Evolutionary conservation across 345 rosid species (phyloP).

Genomic region (Capsella bursapastoris): DNA sequence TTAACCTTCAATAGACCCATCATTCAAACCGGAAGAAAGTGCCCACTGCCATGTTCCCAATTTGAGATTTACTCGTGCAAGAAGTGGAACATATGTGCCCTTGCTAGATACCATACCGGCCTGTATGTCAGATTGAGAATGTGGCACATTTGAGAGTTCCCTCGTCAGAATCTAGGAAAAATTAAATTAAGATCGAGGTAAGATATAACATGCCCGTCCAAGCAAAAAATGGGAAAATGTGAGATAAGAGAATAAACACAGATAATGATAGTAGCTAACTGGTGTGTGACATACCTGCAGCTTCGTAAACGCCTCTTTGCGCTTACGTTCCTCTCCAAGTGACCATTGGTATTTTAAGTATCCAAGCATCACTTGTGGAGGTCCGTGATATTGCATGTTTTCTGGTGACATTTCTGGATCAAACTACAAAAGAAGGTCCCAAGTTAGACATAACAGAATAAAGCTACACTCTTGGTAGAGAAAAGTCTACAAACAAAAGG

Average conservation of each 20-base stretch:
- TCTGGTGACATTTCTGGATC: conserved; percentile 89
- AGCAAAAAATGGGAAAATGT: conserved; percentile 23
- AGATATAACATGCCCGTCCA: conserved; percentile 30
- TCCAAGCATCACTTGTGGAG: conserved; percentile 95
- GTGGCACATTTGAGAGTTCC: conserved; percentile 68
- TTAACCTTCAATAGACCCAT: conserved; percentile 84
- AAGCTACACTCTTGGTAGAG: conserved; percentile 25
- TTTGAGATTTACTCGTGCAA: conserved; percentile 82
- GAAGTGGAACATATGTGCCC: conserved; percentile 65
- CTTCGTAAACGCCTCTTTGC: conserved; percentile 87
- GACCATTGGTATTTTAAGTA: conserved; percentile 98
- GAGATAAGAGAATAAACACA: conserved; percentile 22
- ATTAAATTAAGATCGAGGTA: conserved; percentile 33
- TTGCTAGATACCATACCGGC: conserved; percentile 55
- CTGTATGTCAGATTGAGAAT: conserved; percentile 57
- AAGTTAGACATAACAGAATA: conserved; percentile 27
- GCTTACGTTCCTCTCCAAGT: conserved; percentile 93
- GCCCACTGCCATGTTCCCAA: conserved; percentile 95
- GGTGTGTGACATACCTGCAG: conserved; percentile 65
- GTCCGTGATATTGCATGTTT: conserved; percentile 75
- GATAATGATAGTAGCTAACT: conserved; percentile 15
- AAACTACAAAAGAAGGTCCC: conserved; percentile 56
- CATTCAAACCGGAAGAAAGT: conserved; percentile 88
- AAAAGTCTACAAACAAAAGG: conserved; percentile 21
- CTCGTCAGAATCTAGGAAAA: conserved; percentile 64